These are phyloP conservation scores for Xylariaceae sp. DNA, from an alignment of 2,329 filamentous ascomycete genomes.

Conservation along the genomic window DNA sequence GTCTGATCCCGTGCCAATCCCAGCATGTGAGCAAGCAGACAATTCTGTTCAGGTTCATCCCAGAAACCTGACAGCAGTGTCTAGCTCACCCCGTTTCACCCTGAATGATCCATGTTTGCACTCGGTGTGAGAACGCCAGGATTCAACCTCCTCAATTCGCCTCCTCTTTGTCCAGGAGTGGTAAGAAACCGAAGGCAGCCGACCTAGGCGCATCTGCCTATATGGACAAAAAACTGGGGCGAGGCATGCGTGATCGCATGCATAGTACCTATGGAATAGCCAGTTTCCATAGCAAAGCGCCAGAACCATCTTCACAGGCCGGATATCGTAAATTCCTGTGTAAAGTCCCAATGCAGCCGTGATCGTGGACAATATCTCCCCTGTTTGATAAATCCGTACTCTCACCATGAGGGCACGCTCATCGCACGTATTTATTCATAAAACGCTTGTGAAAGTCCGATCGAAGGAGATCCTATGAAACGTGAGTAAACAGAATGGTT, in stretches of 20 bases:
- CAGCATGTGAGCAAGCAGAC: neutral
- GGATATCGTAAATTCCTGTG: neutral
- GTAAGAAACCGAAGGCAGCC: too few species aligned
- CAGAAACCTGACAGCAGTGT: too few species aligned
- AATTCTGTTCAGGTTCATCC: neutral
- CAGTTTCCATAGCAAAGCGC: neutral
- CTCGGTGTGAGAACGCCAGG: slow-evolving; percentile 32
- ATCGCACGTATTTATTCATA: slow-evolving; percentile 69
- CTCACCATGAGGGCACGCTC: neutral
- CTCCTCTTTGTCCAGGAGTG: slow-evolving; percentile 2
- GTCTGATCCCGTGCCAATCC: neutral
- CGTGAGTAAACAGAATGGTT: slow-evolving; percentile 24
- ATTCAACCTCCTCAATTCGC: slow-evolving; percentile 26
- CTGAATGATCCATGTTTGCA: slow-evolving; percentile 21
- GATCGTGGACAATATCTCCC: neutral
- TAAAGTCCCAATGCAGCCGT: too few species aligned
- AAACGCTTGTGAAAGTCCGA: slow-evolving; percentile 98
- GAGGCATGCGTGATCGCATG: slow-evolving; percentile 16
- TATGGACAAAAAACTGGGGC: slow-evolving; percentile 20
- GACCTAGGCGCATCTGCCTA: too few species aligned
- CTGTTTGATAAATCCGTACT: neutral
- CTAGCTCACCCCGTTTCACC: neutral
- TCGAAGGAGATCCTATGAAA: slow-evolving; percentile 67
- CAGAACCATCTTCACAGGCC: neutral
- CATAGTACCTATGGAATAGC: neutral